Evolutionary conservation across 495 filamentous ascomycete species (phyloP), one percentile per base, ranked within the genome.

Genomic region (Melanomma pulvis-pyrius): DNA sequence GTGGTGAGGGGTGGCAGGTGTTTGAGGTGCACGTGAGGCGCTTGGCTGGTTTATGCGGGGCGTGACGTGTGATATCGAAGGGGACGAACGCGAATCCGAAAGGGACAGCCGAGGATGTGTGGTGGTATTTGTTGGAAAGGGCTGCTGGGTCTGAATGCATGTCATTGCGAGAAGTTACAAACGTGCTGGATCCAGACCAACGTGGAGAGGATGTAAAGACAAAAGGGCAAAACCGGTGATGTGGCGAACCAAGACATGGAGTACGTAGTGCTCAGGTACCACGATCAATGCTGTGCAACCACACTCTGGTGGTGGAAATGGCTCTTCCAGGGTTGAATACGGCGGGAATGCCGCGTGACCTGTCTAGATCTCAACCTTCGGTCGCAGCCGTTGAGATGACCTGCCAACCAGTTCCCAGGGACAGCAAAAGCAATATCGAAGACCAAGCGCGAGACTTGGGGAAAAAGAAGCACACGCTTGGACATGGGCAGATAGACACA

Each of bases 401-500:
- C 39, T 44, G 39, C 13, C 51, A 30, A 32, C n/a, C 4, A 29
- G 5, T 39, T 34, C 5, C 4, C 49, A 24, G 46, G 12, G 49
- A 29, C 22, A 5, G 34, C 15, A 26, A 39, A 39, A 19, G 32
- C 9, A 4, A 41, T 12, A 12, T 17, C 15, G 15, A 57, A 41
- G 49, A 34, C 6, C 13, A 19, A 28, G 39, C n/a, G 2, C n/a
- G 13, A 3, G 49, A 4, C 39, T n/a, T 1, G 39, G 25, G 19
- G 13, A 59, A 61, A 61, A 50, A 46, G 49, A 51, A 52, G 30
- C 21, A 39, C 4, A 57, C 28, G 30, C 12, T n/a, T n/a, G n/a
- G n/a, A 7, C 28, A 47, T 24, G 56, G n/a, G 54, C 56, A 46
- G 13, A 26, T 28, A 59, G 32, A 21, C 32, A 32, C 21, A 17